Base-by-base conservation (phyloP, 75 land plant species). In the Sequoiadendron giganteum region DNA sequence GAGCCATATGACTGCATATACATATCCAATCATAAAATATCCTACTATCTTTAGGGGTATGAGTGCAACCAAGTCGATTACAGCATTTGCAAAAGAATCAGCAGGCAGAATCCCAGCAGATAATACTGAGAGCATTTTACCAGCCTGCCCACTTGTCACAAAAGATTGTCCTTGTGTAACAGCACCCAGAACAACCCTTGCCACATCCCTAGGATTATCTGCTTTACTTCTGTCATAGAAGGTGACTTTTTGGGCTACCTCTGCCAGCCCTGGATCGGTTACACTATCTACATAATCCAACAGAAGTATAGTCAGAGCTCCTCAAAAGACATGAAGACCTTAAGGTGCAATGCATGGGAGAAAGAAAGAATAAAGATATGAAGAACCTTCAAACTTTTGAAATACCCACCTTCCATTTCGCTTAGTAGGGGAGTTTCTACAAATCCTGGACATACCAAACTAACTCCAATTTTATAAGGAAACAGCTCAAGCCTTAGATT, bases 401-500 rank as follows among this genome's bases (percentile, higher is more conserved):
- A 42, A 43, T n/a, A 73, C 87, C 70, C 32, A 87, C 81, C 88
- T 75, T 73, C 49, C 58, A 65, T 73, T 40, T 91, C 76, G 28
- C 56, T 88, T 25, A 91, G 89, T 81, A 90, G 34, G n/a, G 92
- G 84, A n/a, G 92, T 91, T 5, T 90, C 88, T 1, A 84, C 79
- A 85, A 86, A 91, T 14, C 92, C 91, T n/a, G 92, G 92, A 81
- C 92, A 91, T 0, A 68, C 75, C 9, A 86, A 36, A 80, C 65
- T 43, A 30, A 91, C 88, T 10, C 78, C 85, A 19, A 91, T 91
- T 70, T 91, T 89, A 85, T 86, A 70, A 10, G 92, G 92, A 25
- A 89, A 32, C 3, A 91, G 86, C 83, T 91, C 92, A 84, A 91
- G 88, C 55, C 85, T 43, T 43, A 91, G 77, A 25, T 16, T 43